phyloP scores from a whole-genome alignment of 768 basidiomycete species.

The Mycena galopus region DNA sequence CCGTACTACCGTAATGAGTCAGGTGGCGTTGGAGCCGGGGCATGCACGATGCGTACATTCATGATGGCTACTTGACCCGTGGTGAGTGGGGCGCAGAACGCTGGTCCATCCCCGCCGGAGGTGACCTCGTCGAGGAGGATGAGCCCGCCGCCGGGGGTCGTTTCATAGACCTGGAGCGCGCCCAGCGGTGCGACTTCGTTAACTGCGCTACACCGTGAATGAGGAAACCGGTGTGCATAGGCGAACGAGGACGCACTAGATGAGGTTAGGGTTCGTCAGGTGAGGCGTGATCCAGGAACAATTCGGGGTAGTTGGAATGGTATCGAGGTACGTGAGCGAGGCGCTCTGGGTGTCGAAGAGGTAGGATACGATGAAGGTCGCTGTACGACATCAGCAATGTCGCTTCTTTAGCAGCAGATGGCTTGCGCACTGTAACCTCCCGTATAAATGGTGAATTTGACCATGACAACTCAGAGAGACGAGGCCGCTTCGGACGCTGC shows the following conservation, averaged over 20 bases:
- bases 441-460: constrained; percentile 27
- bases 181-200: constrained; percentile 50
- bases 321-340: constrained; percentile 22
- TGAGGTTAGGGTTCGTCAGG: constrained; percentile 12
- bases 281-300: constrained; percentile 25
- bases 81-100: constrained; percentile 50
- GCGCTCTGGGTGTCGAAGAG: constrained; percentile 29
- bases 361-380: constrained; percentile 23
- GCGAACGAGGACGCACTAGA: constrained; percentile 17
- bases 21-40: too few relatives aligned
- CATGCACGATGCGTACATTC: constrained; percentile 47
- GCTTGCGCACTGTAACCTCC: constrained; percentile 18
- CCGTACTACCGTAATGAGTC: constrained; percentile 48
- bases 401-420: too few relatives aligned
- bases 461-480: constrained; percentile 2
- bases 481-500: too few relatives aligned
- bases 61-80: constrained; percentile 56
- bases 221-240: background rate
- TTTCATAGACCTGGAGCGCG: constrained; percentile 54
- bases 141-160: constrained; percentile 47
- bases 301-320: constrained; percentile 7
- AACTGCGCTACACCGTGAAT: constrained; percentile 43
- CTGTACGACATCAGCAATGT: background rate
- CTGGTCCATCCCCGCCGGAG: constrained; percentile 52
- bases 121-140: constrained; percentile 46